Evolutionary conservation across 306 rosid species (phyloP).

Genomic region (Abrus pulchellus): DNA sequence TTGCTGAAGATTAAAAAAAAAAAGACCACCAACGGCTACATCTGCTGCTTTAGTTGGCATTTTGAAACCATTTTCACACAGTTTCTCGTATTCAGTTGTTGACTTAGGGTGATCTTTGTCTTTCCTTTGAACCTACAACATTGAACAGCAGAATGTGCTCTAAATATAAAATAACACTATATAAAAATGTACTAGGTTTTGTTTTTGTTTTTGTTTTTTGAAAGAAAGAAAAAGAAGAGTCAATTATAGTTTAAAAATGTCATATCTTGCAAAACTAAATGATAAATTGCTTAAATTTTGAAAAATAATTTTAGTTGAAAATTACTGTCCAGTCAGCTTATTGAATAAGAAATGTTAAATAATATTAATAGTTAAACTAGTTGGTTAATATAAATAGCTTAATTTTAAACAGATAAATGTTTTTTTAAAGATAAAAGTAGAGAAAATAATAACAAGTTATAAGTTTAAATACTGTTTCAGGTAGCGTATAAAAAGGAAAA

Average conservation of each 20-base stretch:
- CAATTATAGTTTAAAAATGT: neutral
- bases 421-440: too few species aligned
- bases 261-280: too few species aligned
- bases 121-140: neutral
- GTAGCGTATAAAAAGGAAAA: too few species aligned
- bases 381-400: too few species aligned
- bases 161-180: neutral
- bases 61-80: neutral
- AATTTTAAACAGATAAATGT: too few species aligned
- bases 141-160: neutral
- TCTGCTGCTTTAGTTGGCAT: conserved; percentile 28
- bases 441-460: too few species aligned
- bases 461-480: too few species aligned
- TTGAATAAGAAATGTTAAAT: too few species aligned
- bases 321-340: too few species aligned
- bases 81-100: neutral
- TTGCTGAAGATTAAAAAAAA: neutral
- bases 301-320: too few species aligned
- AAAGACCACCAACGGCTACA: neutral
- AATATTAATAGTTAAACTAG: too few species aligned
- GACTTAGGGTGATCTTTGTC: neutral
- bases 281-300: too few species aligned
- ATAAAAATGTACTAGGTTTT: neutral
- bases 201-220: neutral
- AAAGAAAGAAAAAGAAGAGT: neutral